Conservation (phyloP, 2,329 filamentous ascomycete genomes). For the Alternaria tenuissima region DNA sequence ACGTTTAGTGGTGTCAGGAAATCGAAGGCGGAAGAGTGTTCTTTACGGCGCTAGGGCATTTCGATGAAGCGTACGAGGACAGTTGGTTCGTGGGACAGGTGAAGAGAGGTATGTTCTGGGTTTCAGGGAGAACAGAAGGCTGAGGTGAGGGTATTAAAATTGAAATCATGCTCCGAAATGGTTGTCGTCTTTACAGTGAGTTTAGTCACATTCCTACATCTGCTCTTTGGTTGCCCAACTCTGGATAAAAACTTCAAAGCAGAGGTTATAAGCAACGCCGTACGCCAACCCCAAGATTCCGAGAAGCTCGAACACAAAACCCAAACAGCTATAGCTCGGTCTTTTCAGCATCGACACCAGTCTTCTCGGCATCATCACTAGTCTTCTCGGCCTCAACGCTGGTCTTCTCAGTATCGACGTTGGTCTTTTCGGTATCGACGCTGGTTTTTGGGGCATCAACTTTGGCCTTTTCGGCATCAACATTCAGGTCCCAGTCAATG, state of each 20-base stretch:
- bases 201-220: background rate
- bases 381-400: no score
- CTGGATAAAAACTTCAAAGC: background rate
- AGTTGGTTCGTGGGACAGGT: conserved; percentile 33
- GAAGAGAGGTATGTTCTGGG: conserved; percentile 33
- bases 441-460: conserved; percentile 35
- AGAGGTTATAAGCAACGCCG: background rate
- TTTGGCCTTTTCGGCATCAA: conserved; percentile 45
- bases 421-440: conserved; percentile 8
- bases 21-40: conserved; percentile 37
- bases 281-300: background rate
- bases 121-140: conserved; percentile 6
- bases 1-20: conserved; percentile 36
- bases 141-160: background rate
- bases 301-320: background rate
- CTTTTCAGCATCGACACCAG: conserved; percentile 53
- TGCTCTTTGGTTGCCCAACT: background rate
- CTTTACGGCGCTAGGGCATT: conserved; percentile 39
- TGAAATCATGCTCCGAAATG: background rate
- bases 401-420: no score
- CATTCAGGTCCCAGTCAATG: conserved; percentile 82
- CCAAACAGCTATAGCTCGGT: background rate
- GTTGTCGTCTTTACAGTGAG: background rate
- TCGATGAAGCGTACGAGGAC: conserved; percentile 36
- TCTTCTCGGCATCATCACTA: no score